phyloP scores from a whole-genome alignment of 225 moss, liverwort and hornwort species.

The Lunularia cruciata region DNA sequence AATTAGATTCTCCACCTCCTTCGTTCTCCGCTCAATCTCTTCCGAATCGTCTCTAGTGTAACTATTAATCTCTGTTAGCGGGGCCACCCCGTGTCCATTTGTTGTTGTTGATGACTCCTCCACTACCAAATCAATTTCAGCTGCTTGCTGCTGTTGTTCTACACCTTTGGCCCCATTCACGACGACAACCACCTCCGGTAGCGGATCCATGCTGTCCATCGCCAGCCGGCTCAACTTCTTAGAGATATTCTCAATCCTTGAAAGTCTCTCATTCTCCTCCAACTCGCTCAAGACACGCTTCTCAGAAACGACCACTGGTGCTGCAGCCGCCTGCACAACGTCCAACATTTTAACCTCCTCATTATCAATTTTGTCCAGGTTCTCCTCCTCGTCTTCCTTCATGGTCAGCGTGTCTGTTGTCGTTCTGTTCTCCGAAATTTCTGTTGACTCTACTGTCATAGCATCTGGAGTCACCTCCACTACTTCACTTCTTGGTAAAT shows the following conservation, averaged over 20 bases:
- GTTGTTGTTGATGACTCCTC: too few relatives aligned
- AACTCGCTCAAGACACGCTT: neutral
- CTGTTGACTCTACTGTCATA: neutral
- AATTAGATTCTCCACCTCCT: conserved; percentile 13
- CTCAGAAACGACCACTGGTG: too few relatives aligned
- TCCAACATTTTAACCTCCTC: conserved; percentile 8
- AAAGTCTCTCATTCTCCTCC: neutral
- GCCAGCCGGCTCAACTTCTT: conserved; percentile 9
- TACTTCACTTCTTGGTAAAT: neutral
- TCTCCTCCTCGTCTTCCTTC: neutral
- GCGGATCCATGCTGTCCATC: neutral
- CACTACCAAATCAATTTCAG: conserved; percentile 3
- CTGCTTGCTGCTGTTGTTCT: neutral
- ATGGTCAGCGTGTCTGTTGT: too few relatives aligned
- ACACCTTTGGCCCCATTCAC: neutral
- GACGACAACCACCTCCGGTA: neutral
- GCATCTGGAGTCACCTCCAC: neutral
- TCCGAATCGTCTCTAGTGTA: neutral
- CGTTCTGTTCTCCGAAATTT: neutral
- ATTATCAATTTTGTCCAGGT: neutral
- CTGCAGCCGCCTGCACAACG: neutral
- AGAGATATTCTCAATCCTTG: conserved; percentile 5
- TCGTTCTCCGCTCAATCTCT: conserved; percentile 13
- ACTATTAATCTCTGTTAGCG: neutral
- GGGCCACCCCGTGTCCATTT: too few relatives aligned